Evolutionary conservation across 768 basidiomycete genomes (phyloP).

Genomic region (Podaxis carcinomalis): DNA sequence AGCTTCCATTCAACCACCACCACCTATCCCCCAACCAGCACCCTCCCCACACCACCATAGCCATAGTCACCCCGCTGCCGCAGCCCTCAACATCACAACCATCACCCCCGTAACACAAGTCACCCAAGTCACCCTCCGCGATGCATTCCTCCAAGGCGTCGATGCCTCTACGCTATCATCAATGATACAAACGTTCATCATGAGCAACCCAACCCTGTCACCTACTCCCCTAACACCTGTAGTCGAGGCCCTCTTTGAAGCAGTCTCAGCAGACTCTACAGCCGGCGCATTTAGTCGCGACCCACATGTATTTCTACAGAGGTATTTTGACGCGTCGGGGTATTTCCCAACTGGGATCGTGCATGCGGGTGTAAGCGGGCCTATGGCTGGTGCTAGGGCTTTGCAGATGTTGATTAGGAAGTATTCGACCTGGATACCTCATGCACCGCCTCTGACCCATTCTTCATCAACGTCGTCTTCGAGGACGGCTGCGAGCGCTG

Average conservation of each 20-base stretch:
- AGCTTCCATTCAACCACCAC: constrained; percentile 14
- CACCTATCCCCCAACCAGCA: constrained; percentile 15
- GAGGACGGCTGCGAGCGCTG: neutral
- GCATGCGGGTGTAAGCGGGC: constrained; percentile 54
- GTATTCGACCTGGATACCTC: constrained; percentile 48
- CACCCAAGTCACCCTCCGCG: constrained; percentile 31
- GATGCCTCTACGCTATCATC: constrained; percentile 47
- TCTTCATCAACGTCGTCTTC: constrained; percentile 14
- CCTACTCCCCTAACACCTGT: constrained; percentile 46
- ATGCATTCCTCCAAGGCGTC: constrained; percentile 43
- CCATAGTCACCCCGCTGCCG: constrained; percentile 14
- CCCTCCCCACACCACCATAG: constrained; percentile 16
- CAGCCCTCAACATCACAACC: constrained; percentile 17
- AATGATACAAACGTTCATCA: constrained; percentile 47
- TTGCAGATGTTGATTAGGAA: constrained; percentile 58
- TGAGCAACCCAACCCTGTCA: constrained; percentile 44
- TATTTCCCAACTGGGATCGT: constrained; percentile 39
- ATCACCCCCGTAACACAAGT: constrained; percentile 23
- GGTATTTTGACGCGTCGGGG: constrained; percentile 26
- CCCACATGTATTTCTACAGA: constrained; percentile 38
- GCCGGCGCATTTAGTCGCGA: constrained; percentile 32
- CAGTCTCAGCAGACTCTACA: constrained; percentile 33
- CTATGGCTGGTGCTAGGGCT: constrained; percentile 51
- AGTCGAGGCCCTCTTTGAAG: constrained; percentile 52
- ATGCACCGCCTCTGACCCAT: constrained; percentile 12